Evolutionary conservation across 129 eudicot genomes (phyloP), one percentile per base, ranked within the genome.

Genomic region (Glebionis coronaria): DNA sequence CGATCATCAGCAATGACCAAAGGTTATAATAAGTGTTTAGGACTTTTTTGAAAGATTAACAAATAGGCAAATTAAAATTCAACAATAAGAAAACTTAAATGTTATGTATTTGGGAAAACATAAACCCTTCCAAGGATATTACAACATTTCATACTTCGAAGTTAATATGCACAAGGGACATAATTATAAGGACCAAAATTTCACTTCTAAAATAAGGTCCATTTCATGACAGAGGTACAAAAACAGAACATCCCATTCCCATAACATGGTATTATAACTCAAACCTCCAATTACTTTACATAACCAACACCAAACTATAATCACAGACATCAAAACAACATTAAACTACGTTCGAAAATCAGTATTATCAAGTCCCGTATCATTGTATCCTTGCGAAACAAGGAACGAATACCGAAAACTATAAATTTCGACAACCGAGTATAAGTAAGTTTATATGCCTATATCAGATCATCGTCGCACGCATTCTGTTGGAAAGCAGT

Each of bases 401-500:
- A 60, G 10, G 19, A 58, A 52, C 19, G 62, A 10, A n/a, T 27
- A 58, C 70, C 67, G 72, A 46, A 74, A 60, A 50, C 29, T 61
- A 67, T 12, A 56, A 46, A 12, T 76, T 56, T 53, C 59, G 61
- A n/a, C 23, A 14, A 64, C 73, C 68, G 71, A 6, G 40, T 31
- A n/a, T n/a, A 35, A 9, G 42, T 35, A 66, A 47, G 63, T 45
- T 59, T 14, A 5, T 29, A 89, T 89, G 96, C 78, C 94, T n/a
- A 50, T 77, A 53, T 18, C 79, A 35, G 85, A 81, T 16, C 73
- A 67, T 58, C 80, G 38, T 15, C 76, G 53, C 31, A 56, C 78
- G 3, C 75, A 60, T 65, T 78, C 82, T 5, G 82, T 69, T 4
- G 64, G 72, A 38, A 86, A 80, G 73, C 63, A 67, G 15, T 87